phyloP scores from a whole-genome alignment of 805 yeast genomes.

The Candida corydali region DNA sequence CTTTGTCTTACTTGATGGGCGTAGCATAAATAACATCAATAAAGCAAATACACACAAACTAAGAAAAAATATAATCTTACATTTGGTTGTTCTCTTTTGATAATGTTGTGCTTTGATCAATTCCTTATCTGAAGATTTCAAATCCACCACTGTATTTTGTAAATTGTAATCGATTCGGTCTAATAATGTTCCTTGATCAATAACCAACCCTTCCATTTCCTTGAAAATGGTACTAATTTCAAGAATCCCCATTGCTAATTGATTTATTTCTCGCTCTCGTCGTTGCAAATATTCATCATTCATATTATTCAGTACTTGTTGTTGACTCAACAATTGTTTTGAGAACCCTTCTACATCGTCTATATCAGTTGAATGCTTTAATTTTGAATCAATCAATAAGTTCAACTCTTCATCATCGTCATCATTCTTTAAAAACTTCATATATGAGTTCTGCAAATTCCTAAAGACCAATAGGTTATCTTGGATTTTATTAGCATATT shows the following conservation, averaged over 20 bases:
- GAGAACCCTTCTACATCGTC: slow-evolving; percentile 34
- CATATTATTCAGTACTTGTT: slow-evolving; percentile 18
- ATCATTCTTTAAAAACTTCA: slow-evolving; percentile 78
- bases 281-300: slow-evolving; percentile 13
- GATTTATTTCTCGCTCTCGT: slow-evolving; percentile 85
- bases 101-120: slow-evolving; percentile 70
- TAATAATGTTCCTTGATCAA: slow-evolving; percentile 91
- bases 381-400: slow-evolving; percentile 6
- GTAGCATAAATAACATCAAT: slow-evolving; percentile 64
- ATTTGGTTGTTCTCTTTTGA: slow-evolving; percentile 86
- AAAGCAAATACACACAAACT: slow-evolving; percentile 67
- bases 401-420: slow-evolving; percentile 42
- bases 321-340: slow-evolving; percentile 25
- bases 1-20: slow-evolving; percentile 39
- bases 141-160: slow-evolving; percentile 70
- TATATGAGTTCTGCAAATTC: slow-evolving; percentile 83
- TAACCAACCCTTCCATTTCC: slow-evolving; percentile 86
- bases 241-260: slow-evolving; percentile 88
- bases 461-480: slow-evolving; percentile 72
- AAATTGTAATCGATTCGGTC: slow-evolving; percentile 93
- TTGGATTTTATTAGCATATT: slow-evolving; percentile 82
- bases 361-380: slow-evolving; percentile 13
- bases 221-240: slow-evolving; percentile 91
- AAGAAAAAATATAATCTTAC: slow-evolving; percentile 77
- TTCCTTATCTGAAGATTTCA: slow-evolving; percentile 75